Conservation (phyloP, 179 eudicot species). For the Spergularia azorica region DNA sequence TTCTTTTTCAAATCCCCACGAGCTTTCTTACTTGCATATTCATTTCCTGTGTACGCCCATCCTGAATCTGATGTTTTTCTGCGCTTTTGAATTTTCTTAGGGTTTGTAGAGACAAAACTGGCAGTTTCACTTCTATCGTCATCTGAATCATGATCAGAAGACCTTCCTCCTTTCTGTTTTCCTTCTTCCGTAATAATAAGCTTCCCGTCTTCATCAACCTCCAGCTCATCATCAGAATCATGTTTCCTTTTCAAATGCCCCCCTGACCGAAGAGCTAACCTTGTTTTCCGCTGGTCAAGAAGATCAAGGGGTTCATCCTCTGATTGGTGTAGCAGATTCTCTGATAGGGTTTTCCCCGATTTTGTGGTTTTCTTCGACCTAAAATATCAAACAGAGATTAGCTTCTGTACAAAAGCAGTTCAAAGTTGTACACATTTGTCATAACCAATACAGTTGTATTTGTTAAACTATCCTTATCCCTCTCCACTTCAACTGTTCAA, state of each 20-base stretch:
- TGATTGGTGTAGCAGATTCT: conserved; percentile 58
- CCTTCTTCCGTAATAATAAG: conserved; percentile 63
- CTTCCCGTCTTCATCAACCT: conserved; percentile 71
- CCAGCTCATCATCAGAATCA: conserved; percentile 69
- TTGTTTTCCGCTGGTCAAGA: conserved; percentile 74
- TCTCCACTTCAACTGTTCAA: too few species aligned
- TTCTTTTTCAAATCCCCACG: conserved; percentile 85
- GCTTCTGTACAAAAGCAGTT: not conserved
- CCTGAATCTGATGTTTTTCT: conserved; percentile 69
- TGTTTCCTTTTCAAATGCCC: conserved; percentile 43
- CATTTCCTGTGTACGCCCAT: conserved; percentile 83
- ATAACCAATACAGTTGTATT: not conserved
- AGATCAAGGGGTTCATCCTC: conserved; percentile 92
- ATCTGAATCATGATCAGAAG: conserved; percentile 48
- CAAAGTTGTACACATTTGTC: not conserved
- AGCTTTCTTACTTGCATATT: conserved; percentile 88
- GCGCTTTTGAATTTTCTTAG: conserved; percentile 53
- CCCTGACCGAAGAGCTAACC: conserved; percentile 73
- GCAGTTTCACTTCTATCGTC: conserved; percentile 49
- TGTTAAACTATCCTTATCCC: not conserved
- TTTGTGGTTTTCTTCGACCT: conserved; percentile 59
- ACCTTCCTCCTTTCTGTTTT: conserved; percentile 36
- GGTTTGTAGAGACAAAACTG: conserved; percentile 38
- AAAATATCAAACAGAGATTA: conserved; percentile 4
- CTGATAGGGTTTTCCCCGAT: conserved; percentile 65